Base-by-base conservation (phyloP, 2,329 filamentous ascomycete genomes). In the Hymenoscyphus repandus region DNA sequence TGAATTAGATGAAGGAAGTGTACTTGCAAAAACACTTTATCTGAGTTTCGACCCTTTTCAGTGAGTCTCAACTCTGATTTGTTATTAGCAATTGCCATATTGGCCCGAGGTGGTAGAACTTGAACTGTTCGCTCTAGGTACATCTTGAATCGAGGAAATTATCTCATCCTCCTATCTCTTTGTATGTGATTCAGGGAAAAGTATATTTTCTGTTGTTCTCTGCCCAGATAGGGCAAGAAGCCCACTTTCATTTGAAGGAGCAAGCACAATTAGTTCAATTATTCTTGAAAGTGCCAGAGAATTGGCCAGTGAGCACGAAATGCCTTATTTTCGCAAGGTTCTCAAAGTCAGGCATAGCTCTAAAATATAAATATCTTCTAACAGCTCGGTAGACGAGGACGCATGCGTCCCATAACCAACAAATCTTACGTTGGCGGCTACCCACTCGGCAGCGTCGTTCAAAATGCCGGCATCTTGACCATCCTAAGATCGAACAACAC, bases 1-100 rank as follows among this genome's bases (percentile, higher is more conserved):
- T 34, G 64, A 77, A 3, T 76, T 81, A 12, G 76, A 82, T n/a
- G 68, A 77, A 45, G 84, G 85, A 54, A 83, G 88, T 41, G 66
- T 93, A 44, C 77, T 82, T 34, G 68, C 86, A 57, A 79, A 88
- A 70, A 78, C 84, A 58, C 79, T 85, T 62, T 88, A 86, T 66
- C 75, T 83, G 57, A 91, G 86, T 37, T 86, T 85, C 70, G 90
- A 95, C 68, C 90, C 90, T 1, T 95, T 92, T 73, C 81, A 87
- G 50, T 46, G 18, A 34, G 49, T 31, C 2, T 34, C 18, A 34
- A 17, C n/a, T n/a, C 11, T 11, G 17, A n/a, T 18, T 17, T 9
- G 5, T 27, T 42, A 10, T 27, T 7, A 27, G 6, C 22, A 20
- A 18, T 6, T 42, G 6, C 10, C 13, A n/a, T 20, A 20, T 20